These are phyloP conservation scores for Fusarium scirpi DNA, from an alignment of 2,329 filamentous ascomycete species.

Conservation along the genomic window DNA sequence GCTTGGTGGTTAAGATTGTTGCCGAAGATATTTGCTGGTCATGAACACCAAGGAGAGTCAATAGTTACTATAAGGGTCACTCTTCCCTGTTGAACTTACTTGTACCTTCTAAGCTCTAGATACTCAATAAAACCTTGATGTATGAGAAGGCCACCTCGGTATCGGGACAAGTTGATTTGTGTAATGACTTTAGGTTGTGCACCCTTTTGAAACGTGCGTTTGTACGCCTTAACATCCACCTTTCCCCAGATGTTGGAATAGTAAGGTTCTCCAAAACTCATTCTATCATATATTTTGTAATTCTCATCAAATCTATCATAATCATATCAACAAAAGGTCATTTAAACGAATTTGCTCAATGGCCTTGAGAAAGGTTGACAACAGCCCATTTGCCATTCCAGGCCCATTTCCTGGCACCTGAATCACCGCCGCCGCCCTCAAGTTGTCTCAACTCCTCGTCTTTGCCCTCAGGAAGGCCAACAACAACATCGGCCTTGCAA, in stretches of 20 bases:
- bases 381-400: constrained; percentile 98
- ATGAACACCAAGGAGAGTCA: too few species aligned
- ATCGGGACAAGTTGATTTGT: too few species aligned
- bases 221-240: background rate
- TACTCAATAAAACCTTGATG: background rate
- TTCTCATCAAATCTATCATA: constrained; percentile 33
- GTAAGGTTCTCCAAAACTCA: background rate
- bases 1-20: background rate
- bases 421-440: constrained; percentile 77
- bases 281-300: constrained; percentile 15
- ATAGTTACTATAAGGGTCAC: background rate
- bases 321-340: constrained; percentile 25
- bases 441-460: constrained; percentile 81
- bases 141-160: background rate
- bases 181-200: too few species aligned
- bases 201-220: background rate
- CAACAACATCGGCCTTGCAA: constrained; percentile 96
- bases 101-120: background rate
- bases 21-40: background rate
- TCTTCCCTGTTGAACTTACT: background rate
- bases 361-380: constrained; percentile 65
- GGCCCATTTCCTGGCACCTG: constrained; percentile 84
- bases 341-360: constrained; percentile 27
- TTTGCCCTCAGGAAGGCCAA: constrained; percentile 82
- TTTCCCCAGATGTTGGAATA: too few species aligned